Evolutionary conservation across 2,329 filamentous ascomycete species (phyloP).

Genomic region (Arthroderma sp.): DNA sequence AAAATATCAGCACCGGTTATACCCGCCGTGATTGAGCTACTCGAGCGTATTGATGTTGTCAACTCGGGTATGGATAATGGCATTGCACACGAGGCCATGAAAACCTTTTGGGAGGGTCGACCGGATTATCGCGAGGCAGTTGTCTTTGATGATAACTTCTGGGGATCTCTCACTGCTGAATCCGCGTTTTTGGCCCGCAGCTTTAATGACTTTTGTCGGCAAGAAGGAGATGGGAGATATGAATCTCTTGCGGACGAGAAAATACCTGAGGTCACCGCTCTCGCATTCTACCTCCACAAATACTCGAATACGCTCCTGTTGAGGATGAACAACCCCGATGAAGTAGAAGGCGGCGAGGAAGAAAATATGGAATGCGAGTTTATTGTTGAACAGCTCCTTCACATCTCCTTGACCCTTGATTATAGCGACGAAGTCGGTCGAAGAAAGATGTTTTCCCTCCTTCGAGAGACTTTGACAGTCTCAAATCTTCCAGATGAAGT

Average conservation of each 20-base stretch:
- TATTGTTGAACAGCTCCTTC: conserved; percentile 84
- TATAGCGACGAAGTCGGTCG: conserved; percentile 96
- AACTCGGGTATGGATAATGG: conserved; percentile 83
- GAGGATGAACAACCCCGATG: conserved; percentile 22
- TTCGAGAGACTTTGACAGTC: conserved; percentile 73
- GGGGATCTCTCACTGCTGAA: conserved; percentile 50
- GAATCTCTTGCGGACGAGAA: conserved; percentile 76
- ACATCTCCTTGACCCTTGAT: conserved; percentile 82
- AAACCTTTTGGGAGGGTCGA: conserved; percentile 86
- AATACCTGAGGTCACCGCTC: conserved; percentile 82
- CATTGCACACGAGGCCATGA: conserved; percentile 87
- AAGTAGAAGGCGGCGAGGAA: conserved; percentile 58
- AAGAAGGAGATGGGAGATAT: conserved; percentile 58
- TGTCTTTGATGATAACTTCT: conserved; percentile 33
- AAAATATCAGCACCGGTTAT: conserved; percentile 52
- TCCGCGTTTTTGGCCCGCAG: conserved; percentile 81
- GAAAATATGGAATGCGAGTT: conserved; percentile 87
- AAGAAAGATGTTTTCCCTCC: conserved; percentile 85
- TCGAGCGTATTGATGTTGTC: conserved; percentile 87
- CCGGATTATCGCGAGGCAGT: conserved; percentile 42
- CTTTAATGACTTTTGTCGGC: conserved; percentile 85
- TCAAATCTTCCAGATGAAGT: conserved; percentile 83
- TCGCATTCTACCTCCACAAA: conserved; percentile 74
- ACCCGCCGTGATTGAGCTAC: conserved; percentile 73
- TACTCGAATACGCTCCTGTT: conserved; percentile 50